Conservation (phyloP, 352 stramenopile genomes). For the Phytophthora pseudosyringae region DNA sequence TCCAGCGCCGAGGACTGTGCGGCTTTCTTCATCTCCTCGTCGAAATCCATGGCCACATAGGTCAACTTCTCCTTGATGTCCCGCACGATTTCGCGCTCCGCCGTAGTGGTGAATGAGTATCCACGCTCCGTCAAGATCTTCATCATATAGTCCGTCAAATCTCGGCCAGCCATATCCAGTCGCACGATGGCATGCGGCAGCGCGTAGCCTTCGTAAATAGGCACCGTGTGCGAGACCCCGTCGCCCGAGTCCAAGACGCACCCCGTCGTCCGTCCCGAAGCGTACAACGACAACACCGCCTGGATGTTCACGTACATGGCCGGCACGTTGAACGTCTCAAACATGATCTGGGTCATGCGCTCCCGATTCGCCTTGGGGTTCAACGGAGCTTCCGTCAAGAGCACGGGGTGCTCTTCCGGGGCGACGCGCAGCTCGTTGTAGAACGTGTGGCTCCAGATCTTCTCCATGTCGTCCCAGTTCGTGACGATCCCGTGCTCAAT, state of each 20-base stretch:
- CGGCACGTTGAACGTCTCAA: slow-evolving; percentile 95
- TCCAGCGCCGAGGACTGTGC: slow-evolving; percentile 78
- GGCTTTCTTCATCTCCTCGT: slow-evolving; percentile 94
- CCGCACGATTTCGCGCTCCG: slow-evolving; percentile 94
- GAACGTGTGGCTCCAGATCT: slow-evolving; percentile 99
- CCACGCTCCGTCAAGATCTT: slow-evolving; percentile 95
- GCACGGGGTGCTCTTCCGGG: slow-evolving; percentile 97
- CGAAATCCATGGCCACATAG: slow-evolving; percentile 95
- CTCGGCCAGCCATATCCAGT: slow-evolving; percentile 93
- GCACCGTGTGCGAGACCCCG: slow-evolving; percentile 93
- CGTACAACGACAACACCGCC: slow-evolving; percentile 95
- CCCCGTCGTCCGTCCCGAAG: slow-evolving; percentile 94
- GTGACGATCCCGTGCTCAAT: slow-evolving; percentile 99
- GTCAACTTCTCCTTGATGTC: slow-evolving; percentile 99
- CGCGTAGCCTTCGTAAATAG: slow-evolving; percentile 98
- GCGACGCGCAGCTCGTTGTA: slow-evolving; percentile 97
- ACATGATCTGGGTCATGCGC: slow-evolving; percentile 96
- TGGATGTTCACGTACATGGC: slow-evolving; percentile 96
- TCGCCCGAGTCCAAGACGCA: slow-evolving; percentile 95
- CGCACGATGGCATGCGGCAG: slow-evolving; percentile 95
- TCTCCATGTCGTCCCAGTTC: slow-evolving; percentile 99
- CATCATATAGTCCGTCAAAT: slow-evolving; percentile 97
- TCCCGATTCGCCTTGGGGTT: slow-evolving; percentile 95
- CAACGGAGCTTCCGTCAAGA: slow-evolving; percentile 94
- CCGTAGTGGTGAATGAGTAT: slow-evolving; percentile 95